Evolutionary conservation across 805 yeast species (phyloP).

Genomic region (Metschnikowia gelsemii): DNA sequence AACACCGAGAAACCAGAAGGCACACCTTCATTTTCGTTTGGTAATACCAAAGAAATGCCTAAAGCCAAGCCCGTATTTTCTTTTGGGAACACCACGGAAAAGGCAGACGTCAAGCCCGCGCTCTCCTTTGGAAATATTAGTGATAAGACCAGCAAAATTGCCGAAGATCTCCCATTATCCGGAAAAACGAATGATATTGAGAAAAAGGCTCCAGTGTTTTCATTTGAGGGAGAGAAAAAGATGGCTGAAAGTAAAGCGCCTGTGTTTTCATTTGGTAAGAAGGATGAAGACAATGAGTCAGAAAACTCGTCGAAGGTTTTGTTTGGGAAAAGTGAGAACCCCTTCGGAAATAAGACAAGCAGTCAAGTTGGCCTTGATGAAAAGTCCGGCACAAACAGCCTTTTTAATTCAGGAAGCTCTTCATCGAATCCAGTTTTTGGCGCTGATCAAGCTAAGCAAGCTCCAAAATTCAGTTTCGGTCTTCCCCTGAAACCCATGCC

Average conservation of each 20-base stretch:
- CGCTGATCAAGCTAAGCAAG: not conserved
- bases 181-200: not conserved
- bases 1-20: not conserved
- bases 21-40: slow-evolving; percentile 10
- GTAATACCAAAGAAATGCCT: not conserved
- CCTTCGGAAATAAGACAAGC: not conserved
- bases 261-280: slow-evolving; percentile 1
- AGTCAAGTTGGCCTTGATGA: not conserved
- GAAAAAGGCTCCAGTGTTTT: not conserved
- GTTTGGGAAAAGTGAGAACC: not conserved
- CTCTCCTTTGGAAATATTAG: slow-evolving; percentile 1
- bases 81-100: not conserved
- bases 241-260: not conserved
- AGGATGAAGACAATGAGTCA: not conserved
- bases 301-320: not conserved
- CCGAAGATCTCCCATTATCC: no score
- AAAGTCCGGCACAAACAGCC: not conserved
- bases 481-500: not conserved
- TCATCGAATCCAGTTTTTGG: not conserved
- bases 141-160: no score
- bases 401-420: not conserved
- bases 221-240: not conserved
- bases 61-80: not conserved
- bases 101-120: not conserved
- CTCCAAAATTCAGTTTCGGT: slow-evolving; percentile 8